These are phyloP conservation scores for Barbarea vulgaris DNA, from an alignment of 345 rosid genomes.

Conservation along the genomic window DNA sequence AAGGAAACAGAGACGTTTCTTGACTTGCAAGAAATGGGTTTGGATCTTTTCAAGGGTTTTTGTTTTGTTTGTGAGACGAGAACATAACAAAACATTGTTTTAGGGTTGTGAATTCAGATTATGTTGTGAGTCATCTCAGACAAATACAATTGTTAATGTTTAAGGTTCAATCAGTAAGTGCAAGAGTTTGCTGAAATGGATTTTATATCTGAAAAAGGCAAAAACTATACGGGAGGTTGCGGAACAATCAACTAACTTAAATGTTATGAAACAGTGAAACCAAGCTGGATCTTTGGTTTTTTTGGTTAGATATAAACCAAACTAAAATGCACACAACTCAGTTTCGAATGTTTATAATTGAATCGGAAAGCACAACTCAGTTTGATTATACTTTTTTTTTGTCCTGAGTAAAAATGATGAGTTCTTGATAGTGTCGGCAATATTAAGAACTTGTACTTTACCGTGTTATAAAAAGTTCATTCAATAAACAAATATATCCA, in stretches of 20 bases:
- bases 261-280: too few relatives aligned
- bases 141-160: not conserved
- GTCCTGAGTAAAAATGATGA: not conserved
- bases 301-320: not conserved
- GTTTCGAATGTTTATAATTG: not conserved
- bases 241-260: too few relatives aligned
- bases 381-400: not conserved
- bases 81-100: not conserved
- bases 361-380: not conserved
- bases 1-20: constrained; percentile 26
- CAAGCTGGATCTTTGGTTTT: not conserved
- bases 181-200: not conserved
- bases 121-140: constrained; percentile 4
- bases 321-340: not conserved
- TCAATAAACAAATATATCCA: not conserved
- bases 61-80: not conserved
- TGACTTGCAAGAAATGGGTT: constrained; percentile 8
- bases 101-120: constrained; percentile 31
- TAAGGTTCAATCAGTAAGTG: not conserved
- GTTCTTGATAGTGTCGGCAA: constrained; percentile 30
- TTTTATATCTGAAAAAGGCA: not conserved
- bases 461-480: not conserved
- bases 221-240: too few relatives aligned
- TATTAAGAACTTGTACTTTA: not conserved
- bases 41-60: constrained; percentile 9